Evolutionary conservation across 1,139 yeast genomes (phyloP).

Genomic region (Saccharomyces pastorianus): DNA sequence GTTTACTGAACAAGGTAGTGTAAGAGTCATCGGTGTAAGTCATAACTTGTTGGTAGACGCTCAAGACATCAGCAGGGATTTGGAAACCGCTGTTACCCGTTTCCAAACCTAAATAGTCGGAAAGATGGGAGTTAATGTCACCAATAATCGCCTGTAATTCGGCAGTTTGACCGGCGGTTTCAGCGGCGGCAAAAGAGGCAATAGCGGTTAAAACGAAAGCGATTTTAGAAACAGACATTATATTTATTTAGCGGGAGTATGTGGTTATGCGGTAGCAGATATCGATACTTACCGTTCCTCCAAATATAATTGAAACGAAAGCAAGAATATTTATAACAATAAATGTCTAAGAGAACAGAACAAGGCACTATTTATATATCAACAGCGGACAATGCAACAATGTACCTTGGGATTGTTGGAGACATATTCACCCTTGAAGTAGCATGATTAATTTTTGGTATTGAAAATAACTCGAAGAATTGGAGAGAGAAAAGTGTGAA

Average conservation of each 20-base stretch:
- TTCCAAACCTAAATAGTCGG: slow-evolving; percentile 13
- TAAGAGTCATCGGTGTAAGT: slow-evolving; percentile 39
- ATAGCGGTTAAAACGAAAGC: slow-evolving; percentile 6
- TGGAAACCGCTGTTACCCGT: slow-evolving; percentile 12
- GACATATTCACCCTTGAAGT: not conserved
- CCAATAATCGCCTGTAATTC: slow-evolving; percentile 14
- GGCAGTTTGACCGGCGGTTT: slow-evolving; percentile 10
- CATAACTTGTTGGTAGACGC: slow-evolving; percentile 29
- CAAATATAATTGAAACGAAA: not conserved
- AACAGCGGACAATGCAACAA: not conserved
- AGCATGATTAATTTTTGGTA: not conserved
- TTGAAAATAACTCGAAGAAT: not conserved
- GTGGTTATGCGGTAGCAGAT: not conserved
- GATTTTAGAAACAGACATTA: slow-evolving; percentile 4
- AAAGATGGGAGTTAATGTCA: slow-evolving; percentile 13
- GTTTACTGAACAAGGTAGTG: slow-evolving; percentile 32
- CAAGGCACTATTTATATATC: not conserved
- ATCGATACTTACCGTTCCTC: not conserved
- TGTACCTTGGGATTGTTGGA: not conserved
- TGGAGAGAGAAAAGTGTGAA: not conserved
- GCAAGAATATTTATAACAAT: not conserved
- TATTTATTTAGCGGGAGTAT: not conserved
- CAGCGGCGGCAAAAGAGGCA: slow-evolving; percentile 10
- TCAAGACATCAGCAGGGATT: slow-evolving; percentile 29
- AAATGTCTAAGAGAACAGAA: not conserved